Conservation (phyloP, 164 flowering plant genomes). For the Magnolia kwangsiensis region DNA sequence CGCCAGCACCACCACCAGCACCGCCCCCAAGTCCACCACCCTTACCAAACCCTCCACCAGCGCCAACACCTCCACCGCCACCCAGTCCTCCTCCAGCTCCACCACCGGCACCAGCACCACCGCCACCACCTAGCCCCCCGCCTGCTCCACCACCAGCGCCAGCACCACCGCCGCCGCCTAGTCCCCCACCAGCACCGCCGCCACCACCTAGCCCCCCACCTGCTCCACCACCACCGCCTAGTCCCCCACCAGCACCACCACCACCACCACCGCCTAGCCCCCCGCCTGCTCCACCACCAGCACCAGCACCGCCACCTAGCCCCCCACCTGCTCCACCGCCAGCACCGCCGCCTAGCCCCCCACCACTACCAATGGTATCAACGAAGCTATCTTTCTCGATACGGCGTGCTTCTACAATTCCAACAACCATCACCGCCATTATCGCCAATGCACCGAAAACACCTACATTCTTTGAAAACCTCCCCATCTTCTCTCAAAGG, state of each 20-base stretch:
- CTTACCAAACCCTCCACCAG: not conserved
- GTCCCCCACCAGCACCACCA: too few species aligned
- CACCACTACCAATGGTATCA: constrained; percentile 1
- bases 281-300: not conserved
- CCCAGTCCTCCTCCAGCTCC: not conserved
- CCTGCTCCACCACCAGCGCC: not conserved
- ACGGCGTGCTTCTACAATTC: constrained; percentile 16
- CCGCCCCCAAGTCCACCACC: not conserved
- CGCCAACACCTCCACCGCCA: constrained; percentile 6
- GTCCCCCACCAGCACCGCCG: not conserved
- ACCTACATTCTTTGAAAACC: constrained; percentile 4
- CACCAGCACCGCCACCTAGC: not conserved
- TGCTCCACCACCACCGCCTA: not conserved
- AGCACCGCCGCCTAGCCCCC: too few species aligned
- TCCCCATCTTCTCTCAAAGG: constrained; percentile 13
- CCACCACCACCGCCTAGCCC: not conserved
- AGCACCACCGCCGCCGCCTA: constrained; percentile 4
- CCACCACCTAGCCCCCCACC: not conserved
- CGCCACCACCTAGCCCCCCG: constrained; percentile 1
- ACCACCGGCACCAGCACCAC: constrained; percentile 8
- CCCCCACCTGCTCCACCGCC: not conserved
- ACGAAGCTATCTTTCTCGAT: constrained; percentile 6
- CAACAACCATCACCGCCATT: constrained; percentile 11
- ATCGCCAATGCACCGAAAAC: not conserved
- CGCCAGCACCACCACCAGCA: constrained; percentile 12